Base-by-base conservation (phyloP, 164 flowering plant genomes). In the grape (Vitis vinifera) region DNA sequence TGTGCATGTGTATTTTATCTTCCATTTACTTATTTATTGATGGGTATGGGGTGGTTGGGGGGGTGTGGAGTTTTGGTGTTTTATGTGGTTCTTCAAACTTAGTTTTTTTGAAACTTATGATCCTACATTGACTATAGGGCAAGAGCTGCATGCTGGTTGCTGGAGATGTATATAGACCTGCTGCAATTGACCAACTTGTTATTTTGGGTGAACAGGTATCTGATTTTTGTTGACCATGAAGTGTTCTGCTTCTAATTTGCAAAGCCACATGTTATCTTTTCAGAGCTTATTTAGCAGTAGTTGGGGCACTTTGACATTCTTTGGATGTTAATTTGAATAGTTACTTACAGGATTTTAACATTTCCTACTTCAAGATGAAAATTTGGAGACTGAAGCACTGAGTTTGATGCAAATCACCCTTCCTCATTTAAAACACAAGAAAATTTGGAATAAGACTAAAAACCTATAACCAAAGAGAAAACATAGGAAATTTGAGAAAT, bases 161-260 rank as follows among this genome's bases (percentile, higher is more conserved):
- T 66, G 97, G 94, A 70, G 99, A 95, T 81, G 91, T 95, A 64
- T 95, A 95, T 80, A 86, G 99, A 79, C 99, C 99, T 69, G 99
- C 99, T 75, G 99, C 99, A 75, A 92, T 95, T 66, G 99, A 95
- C 75, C 99, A 95, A 75, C 94, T 95, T 70, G 84, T 79, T 61
- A 95, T 95, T 77, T 81, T 95, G 75, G 98, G 99, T 62, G 74
- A 93, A 78, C 89, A 91, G 94, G 99, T 92, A 86, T 16, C 17
- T 47, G 9, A 37, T 48, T 68, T 27, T 62, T 47, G 47, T 57
- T 61, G 10, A 63, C 62, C 63, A 37, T 57, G 16, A 69, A 16
- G 44, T 60, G 50, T n/a, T 60, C 15, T 9, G 7, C 8, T 55
- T 48, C 51, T 1, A 16, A 59, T 17, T 1, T 29, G 51, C 49